Evolutionary conservation across 768 basidiomycete species (phyloP).

Genomic region (Kwoniella sp.): DNA sequence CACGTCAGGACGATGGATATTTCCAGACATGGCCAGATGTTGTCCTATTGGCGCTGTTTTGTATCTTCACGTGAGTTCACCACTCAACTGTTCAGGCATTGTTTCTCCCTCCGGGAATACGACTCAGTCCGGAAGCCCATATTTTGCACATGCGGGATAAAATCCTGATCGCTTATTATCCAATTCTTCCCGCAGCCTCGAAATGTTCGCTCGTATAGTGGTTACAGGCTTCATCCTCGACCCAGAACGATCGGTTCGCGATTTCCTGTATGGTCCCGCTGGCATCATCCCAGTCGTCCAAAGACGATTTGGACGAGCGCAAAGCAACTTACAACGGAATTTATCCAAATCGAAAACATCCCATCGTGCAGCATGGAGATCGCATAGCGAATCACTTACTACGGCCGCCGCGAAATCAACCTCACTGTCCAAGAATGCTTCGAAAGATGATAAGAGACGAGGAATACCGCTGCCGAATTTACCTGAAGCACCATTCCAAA

Average conservation of each 20-base stretch:
- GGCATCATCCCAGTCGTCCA: conserved; percentile 25
- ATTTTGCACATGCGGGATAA: too few relatives aligned
- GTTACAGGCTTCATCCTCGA: conserved; percentile 87
- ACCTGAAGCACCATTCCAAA: conserved; percentile 57
- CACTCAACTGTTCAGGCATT: background rate
- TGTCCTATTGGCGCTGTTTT: conserved; percentile 77
- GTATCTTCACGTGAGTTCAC: conserved; percentile 74
- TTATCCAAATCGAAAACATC: conserved; percentile 5
- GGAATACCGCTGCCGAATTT: conserved; percentile 11
- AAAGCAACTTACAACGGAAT: conserved; percentile 15
- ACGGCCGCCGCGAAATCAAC: background rate
- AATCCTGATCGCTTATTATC: too few relatives aligned
- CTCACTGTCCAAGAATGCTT: background rate
- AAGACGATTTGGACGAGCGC: conserved; percentile 17
- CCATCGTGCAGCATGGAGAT: conserved; percentile 28
- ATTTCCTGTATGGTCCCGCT: conserved; percentile 24
- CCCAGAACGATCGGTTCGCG: conserved; percentile 61
- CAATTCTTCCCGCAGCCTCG: conserved; percentile 68
- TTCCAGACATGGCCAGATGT: conserved; percentile 90
- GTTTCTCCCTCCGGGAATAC: too few relatives aligned
- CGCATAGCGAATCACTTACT: conserved; percentile 7
- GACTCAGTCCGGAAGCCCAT: too few relatives aligned
- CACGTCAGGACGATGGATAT: conserved; percentile 62
- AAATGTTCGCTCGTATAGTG: conserved; percentile 83
- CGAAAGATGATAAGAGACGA: conserved; percentile 11